Evolutionary conservation across 169 alveolate genomes (phyloP).

Genomic region (Plasmodium knowlesi): DNA sequence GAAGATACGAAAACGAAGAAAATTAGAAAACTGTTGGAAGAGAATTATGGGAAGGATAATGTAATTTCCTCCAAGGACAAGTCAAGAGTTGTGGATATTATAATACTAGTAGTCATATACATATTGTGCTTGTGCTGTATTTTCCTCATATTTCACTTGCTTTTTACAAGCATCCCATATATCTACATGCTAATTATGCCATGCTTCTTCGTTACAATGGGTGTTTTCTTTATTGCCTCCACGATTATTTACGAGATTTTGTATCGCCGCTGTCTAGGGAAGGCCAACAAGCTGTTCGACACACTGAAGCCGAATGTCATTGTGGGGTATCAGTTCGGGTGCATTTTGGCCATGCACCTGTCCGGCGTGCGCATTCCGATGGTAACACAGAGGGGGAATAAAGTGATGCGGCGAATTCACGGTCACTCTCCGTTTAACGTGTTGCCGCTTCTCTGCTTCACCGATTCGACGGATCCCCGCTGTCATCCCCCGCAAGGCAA

Average conservation of each 20-base stretch:
- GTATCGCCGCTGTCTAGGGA: constrained; percentile 1
- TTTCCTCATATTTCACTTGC: neutral
- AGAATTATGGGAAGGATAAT: constrained; percentile 33
- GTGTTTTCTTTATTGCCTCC: constrained; percentile 33
- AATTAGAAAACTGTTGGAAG: constrained; percentile 19
- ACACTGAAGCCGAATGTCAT: constrained; percentile 40
- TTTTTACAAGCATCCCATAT: neutral
- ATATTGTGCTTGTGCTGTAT: constrained; percentile 11
- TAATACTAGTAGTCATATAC: constrained; percentile 26
- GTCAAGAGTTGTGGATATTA: constrained; percentile 8
- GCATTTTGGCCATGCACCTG: constrained; percentile 47
- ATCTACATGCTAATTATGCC: constrained; percentile 20
- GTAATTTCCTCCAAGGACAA: constrained; percentile 31
- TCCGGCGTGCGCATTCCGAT: constrained; percentile 28
- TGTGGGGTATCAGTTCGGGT: constrained; percentile 60
- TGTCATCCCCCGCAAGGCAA: neutral
- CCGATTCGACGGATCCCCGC: neutral
- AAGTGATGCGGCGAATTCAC: neutral
- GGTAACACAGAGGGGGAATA: constrained; percentile 8
- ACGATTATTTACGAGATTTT: constrained; percentile 23
- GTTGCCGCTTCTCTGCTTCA: no score
- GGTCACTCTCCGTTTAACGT: no score
- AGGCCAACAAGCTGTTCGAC: constrained; percentile 32
- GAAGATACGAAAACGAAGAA: constrained; percentile 29
- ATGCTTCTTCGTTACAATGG: constrained; percentile 1